Percentiles rank a stretch among this genome's conserved stretches.
These are phyloP conservation scores for Panellus pusillus DNA, from an alignment of 768 basidiomycete genomes.

Conservation along the genomic window DNA sequence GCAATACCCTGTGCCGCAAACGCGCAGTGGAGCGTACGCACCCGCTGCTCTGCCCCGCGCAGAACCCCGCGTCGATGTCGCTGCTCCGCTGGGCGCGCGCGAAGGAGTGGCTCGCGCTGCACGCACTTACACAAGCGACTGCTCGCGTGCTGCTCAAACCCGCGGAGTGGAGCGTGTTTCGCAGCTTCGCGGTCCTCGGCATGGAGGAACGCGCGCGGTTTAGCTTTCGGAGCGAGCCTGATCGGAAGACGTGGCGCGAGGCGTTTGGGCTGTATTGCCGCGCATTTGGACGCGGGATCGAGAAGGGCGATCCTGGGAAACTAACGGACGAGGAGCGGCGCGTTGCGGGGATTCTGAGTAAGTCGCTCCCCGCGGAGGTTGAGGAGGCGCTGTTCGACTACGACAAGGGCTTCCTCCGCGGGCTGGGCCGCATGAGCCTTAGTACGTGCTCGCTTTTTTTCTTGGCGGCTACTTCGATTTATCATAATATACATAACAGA, in stretches of 20 bases:
- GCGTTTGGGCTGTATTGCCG: constrained; percentile 57
- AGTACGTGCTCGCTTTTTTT: constrained; percentile 46
- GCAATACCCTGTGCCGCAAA: constrained; percentile 73
- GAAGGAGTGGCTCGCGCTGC: constrained; percentile 72
- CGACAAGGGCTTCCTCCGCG: constrained; percentile 64
- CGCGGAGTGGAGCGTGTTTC: constrained; percentile 55
- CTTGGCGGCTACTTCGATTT: constrained; percentile 7
- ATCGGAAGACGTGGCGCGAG: constrained; percentile 65
- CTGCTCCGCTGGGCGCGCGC: constrained; percentile 61
- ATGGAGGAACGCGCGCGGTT: constrained; percentile 68
- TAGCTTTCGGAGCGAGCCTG: constrained; percentile 58
- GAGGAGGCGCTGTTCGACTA: constrained; percentile 68
- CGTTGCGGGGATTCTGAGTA: constrained; percentile 54
- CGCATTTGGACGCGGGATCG: constrained; percentile 44
- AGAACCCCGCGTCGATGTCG: constrained; percentile 67
- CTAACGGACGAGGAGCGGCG: constrained; percentile 60
- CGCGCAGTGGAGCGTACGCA: constrained; percentile 61
- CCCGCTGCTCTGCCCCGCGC: constrained; percentile 69
- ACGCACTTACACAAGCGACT: constrained; percentile 69
- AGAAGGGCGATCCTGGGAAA: constrained; percentile 30
- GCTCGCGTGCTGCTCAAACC: constrained; percentile 59
- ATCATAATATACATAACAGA: constrained; percentile 38
- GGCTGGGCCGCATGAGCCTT: constrained; percentile 76
- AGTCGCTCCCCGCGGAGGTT: constrained; percentile 48
- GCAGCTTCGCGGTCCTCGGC: constrained; percentile 68